phyloP scores from a whole-genome alignment of 2,329 filamentous ascomycete genomes.

The Pezicula rhizophila region DNA sequence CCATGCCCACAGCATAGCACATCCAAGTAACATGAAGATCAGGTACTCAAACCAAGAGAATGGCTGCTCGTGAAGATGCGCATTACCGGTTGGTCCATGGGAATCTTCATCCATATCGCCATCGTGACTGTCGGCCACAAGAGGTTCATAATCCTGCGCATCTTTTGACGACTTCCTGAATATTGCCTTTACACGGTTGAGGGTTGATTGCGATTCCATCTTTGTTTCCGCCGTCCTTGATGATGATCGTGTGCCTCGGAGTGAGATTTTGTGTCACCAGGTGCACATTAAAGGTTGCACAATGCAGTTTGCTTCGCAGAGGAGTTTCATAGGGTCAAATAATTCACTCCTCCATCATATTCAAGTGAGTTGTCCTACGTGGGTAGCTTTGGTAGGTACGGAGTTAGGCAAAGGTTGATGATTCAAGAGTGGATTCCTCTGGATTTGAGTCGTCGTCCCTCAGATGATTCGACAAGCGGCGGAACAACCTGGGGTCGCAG shows the following conservation, averaged over 20 bases:
- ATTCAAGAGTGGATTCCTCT: no score
- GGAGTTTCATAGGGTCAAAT: no score
- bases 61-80: constrained; percentile 30
- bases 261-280: no score
- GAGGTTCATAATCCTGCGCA: constrained; percentile 19
- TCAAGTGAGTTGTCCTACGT: no score
- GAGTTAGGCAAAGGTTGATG: no score
- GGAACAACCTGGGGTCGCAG: no score
- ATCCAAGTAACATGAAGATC: constrained; percentile 78
- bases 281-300: no score
- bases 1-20: constrained; percentile 98
- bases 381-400: no score
- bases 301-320: no score
- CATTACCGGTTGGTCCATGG: not conserved
- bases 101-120: constrained; percentile 9
- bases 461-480: no score
- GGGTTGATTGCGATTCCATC: not conserved
- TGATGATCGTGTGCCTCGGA: not conserved
- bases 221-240: constrained; percentile 7
- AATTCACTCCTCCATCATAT: no score
- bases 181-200: constrained; percentile 19
- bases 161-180: constrained; percentile 13
- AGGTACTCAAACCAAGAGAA: constrained; percentile 86
- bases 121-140: constrained; percentile 3
- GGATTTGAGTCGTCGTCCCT: no score